A percentile compares a stretch with the other conserved stretches of the same genome.
Evolutionary conservation across 2,329 filamentous ascomycete species (phyloP).

Genomic region (Aureobasidium sp.): DNA sequence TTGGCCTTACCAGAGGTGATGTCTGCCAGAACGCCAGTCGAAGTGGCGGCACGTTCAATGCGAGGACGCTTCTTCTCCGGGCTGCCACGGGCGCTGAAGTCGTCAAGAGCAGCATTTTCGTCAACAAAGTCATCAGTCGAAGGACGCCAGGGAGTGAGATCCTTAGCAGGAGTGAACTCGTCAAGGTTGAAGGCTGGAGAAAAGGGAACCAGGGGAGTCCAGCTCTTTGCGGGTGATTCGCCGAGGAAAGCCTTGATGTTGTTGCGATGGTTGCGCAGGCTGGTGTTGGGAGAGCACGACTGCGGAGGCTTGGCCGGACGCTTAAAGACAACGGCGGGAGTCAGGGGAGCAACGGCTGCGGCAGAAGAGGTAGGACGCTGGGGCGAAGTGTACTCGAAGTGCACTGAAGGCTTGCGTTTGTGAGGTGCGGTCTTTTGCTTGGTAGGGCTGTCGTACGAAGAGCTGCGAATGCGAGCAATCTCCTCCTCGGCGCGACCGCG

Average conservation of each 20-base stretch:
- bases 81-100: slow-evolving; percentile 51
- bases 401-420: slow-evolving; percentile 24
- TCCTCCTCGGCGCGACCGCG: slow-evolving; percentile 91
- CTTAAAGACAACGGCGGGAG: slow-evolving; percentile 72
- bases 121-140: slow-evolving; percentile 6
- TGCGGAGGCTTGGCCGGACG: slow-evolving; percentile 56
- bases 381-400: slow-evolving; percentile 57
- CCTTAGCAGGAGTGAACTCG: slow-evolving; percentile 10
- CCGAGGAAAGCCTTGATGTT: slow-evolving; percentile 74
- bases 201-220: slow-evolving; percentile 51
- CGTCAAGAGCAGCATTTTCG: slow-evolving; percentile 24
- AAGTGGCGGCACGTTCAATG: slow-evolving; percentile 56
- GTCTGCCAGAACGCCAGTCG: slow-evolving; percentile 55
- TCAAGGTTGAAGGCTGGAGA: slow-evolving; percentile 58
- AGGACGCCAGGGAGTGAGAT: slow-evolving; percentile 5
- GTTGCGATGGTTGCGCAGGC: slow-evolving; percentile 79
- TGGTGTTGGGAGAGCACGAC: slow-evolving; percentile 88
- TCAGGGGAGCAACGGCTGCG: slow-evolving; percentile 68
- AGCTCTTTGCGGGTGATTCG: slow-evolving; percentile 57
- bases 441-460: slow-evolving; percentile 85
- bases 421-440: slow-evolving; percentile 39
- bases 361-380: slow-evolving; percentile 50
- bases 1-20: slow-evolving; percentile 43
- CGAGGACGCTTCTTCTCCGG: slow-evolving; percentile 61
- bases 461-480: slow-evolving; percentile 85